These are phyloP conservation scores for Solanum peruvianum DNA, from an alignment of 257 asterid genomes.

Conservation along the genomic window DNA sequence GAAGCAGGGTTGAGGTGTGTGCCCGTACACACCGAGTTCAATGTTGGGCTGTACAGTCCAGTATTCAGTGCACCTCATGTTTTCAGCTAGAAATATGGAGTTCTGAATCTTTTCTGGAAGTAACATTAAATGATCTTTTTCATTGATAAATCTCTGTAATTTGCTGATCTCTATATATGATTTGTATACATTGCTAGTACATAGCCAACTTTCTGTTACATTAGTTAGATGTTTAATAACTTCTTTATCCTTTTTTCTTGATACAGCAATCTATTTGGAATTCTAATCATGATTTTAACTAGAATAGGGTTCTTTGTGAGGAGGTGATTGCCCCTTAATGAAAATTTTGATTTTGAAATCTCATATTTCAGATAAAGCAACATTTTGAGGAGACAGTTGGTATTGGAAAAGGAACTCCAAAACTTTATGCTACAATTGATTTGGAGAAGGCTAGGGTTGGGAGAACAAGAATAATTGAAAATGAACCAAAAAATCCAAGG, in stretches of 20 bases:
- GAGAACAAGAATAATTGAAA: conserved; percentile 54
- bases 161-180: background rate
- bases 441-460: conserved; percentile 89
- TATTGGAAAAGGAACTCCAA: conserved; percentile 72
- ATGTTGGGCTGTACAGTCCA: background rate
- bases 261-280: background rate
- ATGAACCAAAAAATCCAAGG: conserved; percentile 62
- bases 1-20: background rate
- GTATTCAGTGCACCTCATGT: background rate
- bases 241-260: background rate
- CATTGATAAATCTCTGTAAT: background rate
- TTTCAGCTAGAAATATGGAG: background rate
- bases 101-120: background rate
- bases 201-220: background rate
- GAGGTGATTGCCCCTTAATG: background rate
- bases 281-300: background rate
- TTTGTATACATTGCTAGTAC: background rate
- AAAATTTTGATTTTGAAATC: conserved; percentile 1
- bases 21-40: background rate
- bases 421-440: conserved; percentile 70
- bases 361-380: conserved; percentile 37
- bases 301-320: background rate
- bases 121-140: background rate
- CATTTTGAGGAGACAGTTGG: conserved; percentile 73
- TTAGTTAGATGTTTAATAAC: background rate